A percentile compares a stretch with the other conserved stretches of the same genome.
Conservation (phyloP, 208 protist species). For the Leishmania tarentolae region DNA sequence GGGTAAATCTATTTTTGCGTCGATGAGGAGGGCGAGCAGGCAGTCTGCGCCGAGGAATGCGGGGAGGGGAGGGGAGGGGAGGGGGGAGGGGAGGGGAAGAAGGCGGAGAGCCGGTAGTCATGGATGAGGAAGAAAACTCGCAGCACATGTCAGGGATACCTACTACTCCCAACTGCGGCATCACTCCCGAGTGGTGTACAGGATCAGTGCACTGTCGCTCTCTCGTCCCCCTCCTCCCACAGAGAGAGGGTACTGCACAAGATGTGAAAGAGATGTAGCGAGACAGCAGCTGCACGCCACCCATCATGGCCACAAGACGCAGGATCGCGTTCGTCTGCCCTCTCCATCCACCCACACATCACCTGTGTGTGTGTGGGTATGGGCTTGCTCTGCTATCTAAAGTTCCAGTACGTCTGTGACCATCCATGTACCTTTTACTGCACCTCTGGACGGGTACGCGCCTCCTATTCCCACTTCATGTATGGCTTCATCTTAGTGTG, state of each 20-base stretch:
- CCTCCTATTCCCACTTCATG: conserved; percentile 70
- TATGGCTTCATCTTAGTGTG: conserved; percentile 77
- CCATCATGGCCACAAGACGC: neutral
- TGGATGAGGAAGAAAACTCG: neutral
- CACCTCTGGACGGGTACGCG: neutral
- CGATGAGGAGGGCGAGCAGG: neutral
- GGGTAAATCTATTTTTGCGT: neutral
- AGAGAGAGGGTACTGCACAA: neutral
- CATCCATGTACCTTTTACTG: neutral
- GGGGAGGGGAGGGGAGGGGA: neutral
- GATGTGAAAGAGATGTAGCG: too few species aligned
- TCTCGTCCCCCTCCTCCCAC: neutral
- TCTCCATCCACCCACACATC: neutral
- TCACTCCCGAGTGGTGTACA: neutral
- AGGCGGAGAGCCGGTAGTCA: too few species aligned
- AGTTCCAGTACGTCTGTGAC: neutral
- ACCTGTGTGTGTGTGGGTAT: neutral
- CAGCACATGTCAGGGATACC: neutral
- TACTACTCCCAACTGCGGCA: neutral
- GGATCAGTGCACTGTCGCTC: neutral
- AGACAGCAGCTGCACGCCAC: neutral
- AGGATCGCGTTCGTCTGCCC: neutral
- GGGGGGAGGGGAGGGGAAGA: neutral
- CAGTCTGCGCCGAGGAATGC: neutral
- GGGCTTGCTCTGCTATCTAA: neutral